Evolutionary conservation across 2,329 filamentous ascomycete genomes (phyloP).

Genomic region (Fusarium sp.): DNA sequence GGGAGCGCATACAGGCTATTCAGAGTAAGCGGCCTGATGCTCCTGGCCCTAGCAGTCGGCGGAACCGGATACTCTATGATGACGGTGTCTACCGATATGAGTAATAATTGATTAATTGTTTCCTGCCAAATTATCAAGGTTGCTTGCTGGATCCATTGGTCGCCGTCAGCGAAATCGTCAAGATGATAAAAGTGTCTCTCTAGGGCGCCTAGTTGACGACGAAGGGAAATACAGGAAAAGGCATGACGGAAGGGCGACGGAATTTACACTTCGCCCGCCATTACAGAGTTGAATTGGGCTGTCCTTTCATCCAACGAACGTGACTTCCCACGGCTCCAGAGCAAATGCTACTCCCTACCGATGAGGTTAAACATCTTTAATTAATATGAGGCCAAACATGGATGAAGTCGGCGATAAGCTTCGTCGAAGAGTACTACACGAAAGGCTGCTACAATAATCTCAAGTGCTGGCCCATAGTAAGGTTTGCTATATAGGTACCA

Average conservation of each 20-base stretch:
- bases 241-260: neutral
- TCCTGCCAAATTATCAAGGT: neutral
- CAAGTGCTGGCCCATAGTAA: neutral
- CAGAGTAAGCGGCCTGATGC: slow-evolving; percentile 5
- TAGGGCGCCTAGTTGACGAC: neutral
- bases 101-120: slow-evolving; percentile 39
- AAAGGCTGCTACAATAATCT: neutral
- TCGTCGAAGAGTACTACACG: neutral
- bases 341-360: no score
- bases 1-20: slow-evolving; percentile 58
- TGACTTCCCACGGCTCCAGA: no score
- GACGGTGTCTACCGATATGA: slow-evolving; percentile 56
- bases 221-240: neutral
- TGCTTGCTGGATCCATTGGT: neutral
- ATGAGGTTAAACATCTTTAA: no score
- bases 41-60: slow-evolving; percentile 48
- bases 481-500: neutral
- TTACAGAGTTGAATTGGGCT: no score
- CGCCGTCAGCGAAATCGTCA: neutral
- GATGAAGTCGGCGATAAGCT: neutral
- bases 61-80: slow-evolving; percentile 53
- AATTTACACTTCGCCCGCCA: no score
- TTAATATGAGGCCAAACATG: no score
- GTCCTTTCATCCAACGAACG: no score
- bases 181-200: neutral